These are phyloP conservation scores for Lactarius akahatsu DNA, from an alignment of 768 basidiomycete species.

Conservation along the genomic window DNA sequence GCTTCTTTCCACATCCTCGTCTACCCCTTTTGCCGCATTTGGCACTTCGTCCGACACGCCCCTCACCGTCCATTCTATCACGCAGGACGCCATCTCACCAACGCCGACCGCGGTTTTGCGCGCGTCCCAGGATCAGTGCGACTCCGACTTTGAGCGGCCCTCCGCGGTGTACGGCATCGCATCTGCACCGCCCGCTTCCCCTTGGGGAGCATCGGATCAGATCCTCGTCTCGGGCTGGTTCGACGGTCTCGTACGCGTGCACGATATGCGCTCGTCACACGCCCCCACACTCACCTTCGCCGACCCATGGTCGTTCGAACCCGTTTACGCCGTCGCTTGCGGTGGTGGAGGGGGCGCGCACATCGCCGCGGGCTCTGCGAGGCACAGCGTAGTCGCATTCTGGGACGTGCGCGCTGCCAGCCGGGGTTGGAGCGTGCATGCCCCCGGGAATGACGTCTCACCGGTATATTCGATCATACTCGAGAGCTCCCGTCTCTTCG, in stretches of 20 bases:
- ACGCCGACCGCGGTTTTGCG: slow-evolving; percentile 52
- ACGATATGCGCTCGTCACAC: slow-evolving; percentile 62
- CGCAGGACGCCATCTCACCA: slow-evolving; percentile 45
- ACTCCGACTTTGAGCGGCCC: slow-evolving; percentile 25
- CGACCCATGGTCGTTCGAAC: slow-evolving; percentile 69
- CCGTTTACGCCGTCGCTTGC: slow-evolving; percentile 72
- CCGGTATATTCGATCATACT: slow-evolving; percentile 74
- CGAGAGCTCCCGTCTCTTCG: slow-evolving; percentile 78
- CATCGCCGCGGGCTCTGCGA: slow-evolving; percentile 73
- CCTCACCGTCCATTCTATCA: slow-evolving; percentile 55
- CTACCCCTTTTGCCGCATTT: slow-evolving; percentile 63
- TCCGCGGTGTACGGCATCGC: slow-evolving; percentile 76
- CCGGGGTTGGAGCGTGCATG: slow-evolving; percentile 74
- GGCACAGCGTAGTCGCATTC: slow-evolving; percentile 75
- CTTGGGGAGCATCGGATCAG: slow-evolving; percentile 69
- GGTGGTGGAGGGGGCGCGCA: slow-evolving; percentile 69
- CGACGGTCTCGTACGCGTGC: slow-evolving; percentile 69
- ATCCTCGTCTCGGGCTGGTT: slow-evolving; percentile 81
- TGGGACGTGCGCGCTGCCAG: slow-evolving; percentile 72
- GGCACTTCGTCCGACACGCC: slow-evolving; percentile 63
- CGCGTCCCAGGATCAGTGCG: slow-evolving; percentile 35
- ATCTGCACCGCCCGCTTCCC: slow-evolving; percentile 56
- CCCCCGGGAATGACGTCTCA: slow-evolving; percentile 74
- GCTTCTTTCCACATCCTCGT: slow-evolving; percentile 51
- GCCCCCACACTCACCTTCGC: slow-evolving; percentile 61